Evolutionary conservation across 805 yeast genomes (phyloP).

Genomic region (Metschnikowia shivogae): DNA sequence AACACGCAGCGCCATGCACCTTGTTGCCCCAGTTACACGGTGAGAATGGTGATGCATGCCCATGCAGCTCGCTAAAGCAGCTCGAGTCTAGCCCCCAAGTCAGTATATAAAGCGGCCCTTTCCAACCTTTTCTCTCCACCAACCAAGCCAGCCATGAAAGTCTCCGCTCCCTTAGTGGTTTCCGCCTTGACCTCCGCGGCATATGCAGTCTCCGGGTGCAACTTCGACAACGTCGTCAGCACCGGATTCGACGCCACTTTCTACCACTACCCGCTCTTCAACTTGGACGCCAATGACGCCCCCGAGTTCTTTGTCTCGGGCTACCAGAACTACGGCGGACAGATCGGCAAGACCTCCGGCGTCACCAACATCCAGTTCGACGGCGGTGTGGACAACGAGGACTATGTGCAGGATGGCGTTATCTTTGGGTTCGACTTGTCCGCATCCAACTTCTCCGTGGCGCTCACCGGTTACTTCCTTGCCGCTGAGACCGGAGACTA

Average conservation of each 20-base stretch:
- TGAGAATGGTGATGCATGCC: no score
- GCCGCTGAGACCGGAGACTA: constrained; percentile 1
- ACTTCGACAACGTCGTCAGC: not conserved
- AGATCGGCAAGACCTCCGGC: not conserved
- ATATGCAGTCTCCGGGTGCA: constrained; percentile 4
- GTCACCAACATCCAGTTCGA: not conserved
- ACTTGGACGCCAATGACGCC: not conserved
- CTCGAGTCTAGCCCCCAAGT: not conserved
- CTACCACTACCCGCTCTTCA: constrained; percentile 2
- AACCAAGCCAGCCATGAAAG: not conserved
- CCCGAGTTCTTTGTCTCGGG: constrained; percentile 1
- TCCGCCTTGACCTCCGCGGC: constrained; percentile 2
- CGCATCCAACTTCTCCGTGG: constrained; percentile 3
- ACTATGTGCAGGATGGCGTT: not conserved
- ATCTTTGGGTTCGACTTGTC: not conserved
- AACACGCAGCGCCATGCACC: no score
- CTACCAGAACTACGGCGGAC: not conserved
- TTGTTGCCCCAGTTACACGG: no score
- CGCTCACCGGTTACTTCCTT: constrained; percentile 3
- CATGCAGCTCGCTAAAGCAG: no score
- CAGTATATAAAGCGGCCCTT: not conserved
- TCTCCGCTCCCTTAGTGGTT: not conserved
- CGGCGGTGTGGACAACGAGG: not conserved
- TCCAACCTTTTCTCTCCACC: not conserved
- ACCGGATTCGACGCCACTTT: constrained; percentile 5